These are phyloP conservation scores for Ceratocystis cubensis DNA, from an alignment of 2,329 filamentous ascomycete species.

Conservation along the genomic window DNA sequence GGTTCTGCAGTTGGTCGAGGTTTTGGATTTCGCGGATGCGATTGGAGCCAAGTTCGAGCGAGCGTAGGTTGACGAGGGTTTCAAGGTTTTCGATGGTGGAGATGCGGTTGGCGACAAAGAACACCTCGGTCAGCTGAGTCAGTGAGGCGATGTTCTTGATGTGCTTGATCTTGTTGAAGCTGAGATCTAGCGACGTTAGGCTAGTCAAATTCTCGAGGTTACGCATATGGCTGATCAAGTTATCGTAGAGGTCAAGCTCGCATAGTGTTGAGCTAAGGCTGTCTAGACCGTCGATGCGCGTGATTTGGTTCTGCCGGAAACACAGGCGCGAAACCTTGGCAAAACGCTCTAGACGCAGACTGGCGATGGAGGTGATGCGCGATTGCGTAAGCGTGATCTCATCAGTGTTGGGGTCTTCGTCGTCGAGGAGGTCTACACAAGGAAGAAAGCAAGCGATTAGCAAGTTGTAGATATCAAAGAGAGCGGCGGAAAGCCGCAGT, in stretches of 20 bases:
- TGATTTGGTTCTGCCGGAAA: conserved; percentile 83
- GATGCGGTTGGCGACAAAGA: conserved; percentile 92
- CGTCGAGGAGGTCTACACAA: conserved; percentile 45
- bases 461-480: too few relatives aligned
- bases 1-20: conserved; percentile 57
- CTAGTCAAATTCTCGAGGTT: conserved; percentile 66
- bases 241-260: conserved; percentile 94
- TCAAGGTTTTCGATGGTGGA: conserved; percentile 73
- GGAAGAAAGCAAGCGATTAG: neutral
- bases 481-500: neutral
- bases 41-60: conserved; percentile 86
- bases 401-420: conserved; percentile 48
- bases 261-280: conserved; percentile 52
- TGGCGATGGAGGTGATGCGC: conserved; percentile 64
- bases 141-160: conserved; percentile 80
- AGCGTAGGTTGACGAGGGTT: conserved; percentile 58
- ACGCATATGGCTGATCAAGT: conserved; percentile 75
- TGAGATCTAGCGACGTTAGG: conserved; percentile 72
- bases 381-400: conserved; percentile 88
- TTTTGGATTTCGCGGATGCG: conserved; percentile 80
- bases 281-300: conserved; percentile 62
- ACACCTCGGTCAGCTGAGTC: conserved; percentile 66
- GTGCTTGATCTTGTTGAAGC: conserved; percentile 99
- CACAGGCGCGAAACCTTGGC: conserved; percentile 63
- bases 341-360: conserved; percentile 75